Evolutionary conservation across 1,284 basidiomycete species (phyloP), one percentile per base, ranked within the genome.

Genomic region (Apiotrichum porosum): DNA sequence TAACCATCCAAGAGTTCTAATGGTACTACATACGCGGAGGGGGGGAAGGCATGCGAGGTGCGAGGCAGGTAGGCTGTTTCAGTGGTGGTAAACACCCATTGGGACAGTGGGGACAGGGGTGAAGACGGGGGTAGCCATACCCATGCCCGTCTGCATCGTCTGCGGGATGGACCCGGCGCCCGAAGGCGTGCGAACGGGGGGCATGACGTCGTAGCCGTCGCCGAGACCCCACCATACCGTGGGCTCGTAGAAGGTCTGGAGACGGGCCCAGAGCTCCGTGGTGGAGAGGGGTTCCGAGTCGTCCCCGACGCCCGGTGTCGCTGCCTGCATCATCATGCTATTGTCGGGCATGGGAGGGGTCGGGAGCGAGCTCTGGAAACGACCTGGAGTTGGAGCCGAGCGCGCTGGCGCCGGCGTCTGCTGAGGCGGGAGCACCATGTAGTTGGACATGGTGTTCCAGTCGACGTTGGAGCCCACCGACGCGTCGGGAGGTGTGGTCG

Each of bases 201-300:
- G 37, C 6, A 37, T n/a, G 6, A 22, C 37, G 26, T 36, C 35
- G 35, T 26, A 30, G 18, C 35, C 35, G 22, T 41, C 39, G 4
- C 34, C 37, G 3, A 43, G 22, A 19, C 52, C 49, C 52, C 52
- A 54, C 49, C 49, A 51, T 2, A 50, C 42, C 3, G 60, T 54
- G 2, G 68, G 68, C 43, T 68, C 65, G 46, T 71, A 71, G 47
- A 66, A 65, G 6, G 65, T 63, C 50, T 71, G 68, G 6, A 71
- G 52, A 28, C 63, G 52, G 19, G 60, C 60, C 66, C 68, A 69
- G 0, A 71, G 50, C 41, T 68, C 65, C 1, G 54, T 52, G 49
- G 47, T 9, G 18, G 42, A 30, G 6, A 37, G 14, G 8, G 26
- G 26, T 4, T 22, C 15, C 10, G n/a, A 6, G 14, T 37, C 37